A percentile compares a stretch with the other conserved stretches of the same genome.
These are phyloP conservation scores for Suillus alpinus DNA, from an alignment of 768 basidiomycete genomes.

Conservation along the genomic window DNA sequence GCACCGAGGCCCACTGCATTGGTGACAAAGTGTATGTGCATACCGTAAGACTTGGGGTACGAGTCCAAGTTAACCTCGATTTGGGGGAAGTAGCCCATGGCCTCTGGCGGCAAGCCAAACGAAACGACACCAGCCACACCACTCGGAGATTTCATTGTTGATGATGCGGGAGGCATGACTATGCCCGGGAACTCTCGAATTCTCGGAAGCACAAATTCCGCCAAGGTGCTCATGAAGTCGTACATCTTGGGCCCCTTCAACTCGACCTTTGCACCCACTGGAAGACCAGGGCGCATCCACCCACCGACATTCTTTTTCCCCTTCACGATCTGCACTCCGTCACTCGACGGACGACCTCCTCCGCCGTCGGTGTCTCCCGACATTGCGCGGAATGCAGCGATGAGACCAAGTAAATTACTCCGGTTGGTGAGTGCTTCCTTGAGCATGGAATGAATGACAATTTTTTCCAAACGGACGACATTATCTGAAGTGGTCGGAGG, in stretches of 20 bases:
- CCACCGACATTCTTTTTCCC: slow-evolving; percentile 68
- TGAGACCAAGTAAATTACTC: slow-evolving; percentile 71
- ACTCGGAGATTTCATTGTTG: slow-evolving; percentile 68
- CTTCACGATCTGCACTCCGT: slow-evolving; percentile 78
- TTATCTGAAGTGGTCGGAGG: slow-evolving; percentile 67
- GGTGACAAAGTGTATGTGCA: slow-evolving; percentile 94
- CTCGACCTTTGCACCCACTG: slow-evolving; percentile 87
- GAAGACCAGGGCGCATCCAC: slow-evolving; percentile 82
- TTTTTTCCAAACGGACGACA: slow-evolving; percentile 74
- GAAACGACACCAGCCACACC: slow-evolving; percentile 85
- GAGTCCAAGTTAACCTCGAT: slow-evolving; percentile 92
- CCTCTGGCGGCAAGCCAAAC: slow-evolving; percentile 79
- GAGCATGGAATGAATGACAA: slow-evolving; percentile 83
- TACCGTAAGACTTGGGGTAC: slow-evolving; percentile 83
- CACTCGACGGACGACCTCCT: slow-evolving; percentile 64
- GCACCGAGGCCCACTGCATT: slow-evolving; percentile 86
- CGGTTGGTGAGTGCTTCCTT: slow-evolving; percentile 76
- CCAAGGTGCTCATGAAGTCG: slow-evolving; percentile 83
- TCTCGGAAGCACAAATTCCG: slow-evolving; percentile 94
- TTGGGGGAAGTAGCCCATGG: slow-evolving; percentile 92
- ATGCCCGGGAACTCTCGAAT: slow-evolving; percentile 88
- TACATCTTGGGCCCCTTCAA: slow-evolving; percentile 92
- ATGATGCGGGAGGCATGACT: slow-evolving; percentile 68
- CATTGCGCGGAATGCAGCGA: slow-evolving; percentile 85
- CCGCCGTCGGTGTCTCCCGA: slow-evolving; percentile 77